A percentile compares a stretch with the other conserved stretches of the same genome.
Evolutionary conservation across 2,329 filamentous ascomycete species (phyloP).

Genomic region (Tolypocladium pustulatum): DNA sequence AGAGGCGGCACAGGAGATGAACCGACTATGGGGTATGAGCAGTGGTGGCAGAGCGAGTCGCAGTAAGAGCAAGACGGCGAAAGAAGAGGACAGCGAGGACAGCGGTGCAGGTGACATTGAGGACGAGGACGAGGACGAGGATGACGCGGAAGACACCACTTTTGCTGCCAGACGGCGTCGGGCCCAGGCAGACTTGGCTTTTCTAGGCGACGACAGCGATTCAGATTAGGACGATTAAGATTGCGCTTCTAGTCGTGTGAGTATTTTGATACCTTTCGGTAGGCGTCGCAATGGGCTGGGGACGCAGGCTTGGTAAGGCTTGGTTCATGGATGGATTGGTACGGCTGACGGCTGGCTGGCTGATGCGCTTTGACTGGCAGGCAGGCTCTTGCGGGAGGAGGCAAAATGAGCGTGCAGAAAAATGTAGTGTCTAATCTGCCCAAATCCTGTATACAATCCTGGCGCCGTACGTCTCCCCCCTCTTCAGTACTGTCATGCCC

Average conservation of each 20-base stretch:
- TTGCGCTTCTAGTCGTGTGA: too few relatives aligned
- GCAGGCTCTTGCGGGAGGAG: background rate
- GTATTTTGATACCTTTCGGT: background rate
- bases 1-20: constrained; percentile 74
- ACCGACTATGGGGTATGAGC: constrained; percentile 61
- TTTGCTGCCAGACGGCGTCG: constrained; percentile 35
- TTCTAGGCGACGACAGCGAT: constrained; percentile 60
- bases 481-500: constrained; percentile 68
- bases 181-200: constrained; percentile 46
- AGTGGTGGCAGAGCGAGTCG: constrained; percentile 30
- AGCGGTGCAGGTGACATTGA: constrained; percentile 13
- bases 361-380: background rate
- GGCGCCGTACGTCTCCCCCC: constrained; percentile 72
- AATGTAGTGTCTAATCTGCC: constrained; percentile 43
- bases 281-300: background rate
- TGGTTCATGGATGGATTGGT: background rate
- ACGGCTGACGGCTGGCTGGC: background rate
- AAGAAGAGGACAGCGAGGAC: constrained; percentile 21
- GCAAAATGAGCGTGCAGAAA: background rate
- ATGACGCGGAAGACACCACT: constrained; percentile 20
- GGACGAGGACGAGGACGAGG: constrained; percentile 13
- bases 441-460: constrained; percentile 78
- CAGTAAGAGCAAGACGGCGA: constrained; percentile 19
- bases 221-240: constrained; percentile 32
- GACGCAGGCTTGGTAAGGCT: too few relatives aligned